Conservation (phyloP, 768 basidiomycete genomes). For the Cyclocybe cylindracea region DNA sequence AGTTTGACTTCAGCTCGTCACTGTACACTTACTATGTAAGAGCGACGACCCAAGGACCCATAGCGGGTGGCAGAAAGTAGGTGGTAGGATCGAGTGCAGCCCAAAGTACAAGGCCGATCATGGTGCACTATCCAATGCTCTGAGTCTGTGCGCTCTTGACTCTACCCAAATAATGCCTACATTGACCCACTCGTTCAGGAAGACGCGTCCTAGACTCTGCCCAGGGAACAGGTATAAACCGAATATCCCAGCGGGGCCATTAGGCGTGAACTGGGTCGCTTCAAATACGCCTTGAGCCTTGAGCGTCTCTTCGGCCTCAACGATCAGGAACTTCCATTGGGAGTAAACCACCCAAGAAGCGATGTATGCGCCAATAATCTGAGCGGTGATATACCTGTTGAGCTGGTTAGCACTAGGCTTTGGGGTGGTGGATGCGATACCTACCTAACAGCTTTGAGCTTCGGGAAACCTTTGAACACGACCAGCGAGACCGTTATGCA, state of each 20-base stretch:
- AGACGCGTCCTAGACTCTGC: slow-evolving; percentile 42
- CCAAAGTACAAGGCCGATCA: slow-evolving; percentile 55
- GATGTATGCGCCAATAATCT: slow-evolving; percentile 66
- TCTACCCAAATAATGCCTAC: slow-evolving; percentile 30
- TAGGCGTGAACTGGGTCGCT: slow-evolving; percentile 33
- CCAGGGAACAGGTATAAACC: slow-evolving; percentile 49
- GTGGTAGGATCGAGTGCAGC: slow-evolving; percentile 60
- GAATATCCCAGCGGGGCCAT: slow-evolving; percentile 54
- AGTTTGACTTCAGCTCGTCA: too few species aligned
- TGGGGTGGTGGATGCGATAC: slow-evolving; percentile 3
- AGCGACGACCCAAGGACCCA: slow-evolving; percentile 53
- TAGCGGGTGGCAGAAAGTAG: slow-evolving; percentile 51
- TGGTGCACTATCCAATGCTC: slow-evolving; percentile 28
- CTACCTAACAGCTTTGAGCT: slow-evolving; percentile 51
- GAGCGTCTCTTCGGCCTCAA: slow-evolving; percentile 31
- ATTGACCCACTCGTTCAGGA: slow-evolving; percentile 58
- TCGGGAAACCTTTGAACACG: slow-evolving; percentile 57
- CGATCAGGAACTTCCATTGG: slow-evolving; percentile 58
- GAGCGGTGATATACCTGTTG: slow-evolving; percentile 62
- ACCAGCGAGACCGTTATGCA: slow-evolving; percentile 54
- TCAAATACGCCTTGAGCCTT: slow-evolving; percentile 21
- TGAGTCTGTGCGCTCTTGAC: neutral
- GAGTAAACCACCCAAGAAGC: slow-evolving; percentile 61
- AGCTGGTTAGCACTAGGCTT: neutral
- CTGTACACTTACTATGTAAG: slow-evolving; percentile 53